phyloP scores from a whole-genome alignment of 805 yeast genomes.

The Pichia ethanolica region DNA sequence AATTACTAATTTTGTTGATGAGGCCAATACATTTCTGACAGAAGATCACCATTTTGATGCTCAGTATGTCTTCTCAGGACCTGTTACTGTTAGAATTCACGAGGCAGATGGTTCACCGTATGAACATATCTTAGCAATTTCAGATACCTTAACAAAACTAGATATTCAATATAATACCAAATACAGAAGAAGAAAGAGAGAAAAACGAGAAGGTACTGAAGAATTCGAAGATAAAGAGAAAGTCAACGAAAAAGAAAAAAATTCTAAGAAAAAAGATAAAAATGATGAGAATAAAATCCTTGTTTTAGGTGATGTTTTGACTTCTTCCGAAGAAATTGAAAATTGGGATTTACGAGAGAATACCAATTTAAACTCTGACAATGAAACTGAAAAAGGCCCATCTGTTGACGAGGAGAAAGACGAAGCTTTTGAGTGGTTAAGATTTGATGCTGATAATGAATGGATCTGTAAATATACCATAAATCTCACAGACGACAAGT shows the following conservation, averaged over 20 bases:
- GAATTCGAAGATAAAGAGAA: conserved; percentile 21
- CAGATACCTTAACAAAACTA: conserved; percentile 75
- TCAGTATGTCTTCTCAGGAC: conserved; percentile 72
- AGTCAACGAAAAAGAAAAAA: conserved; percentile 18
- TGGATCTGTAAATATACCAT: conserved; percentile 84
- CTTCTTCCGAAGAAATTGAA: conserved; percentile 47
- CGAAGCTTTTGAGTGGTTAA: conserved; percentile 95
- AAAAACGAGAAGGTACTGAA: conserved; percentile 41
- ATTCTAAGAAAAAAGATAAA: conserved; percentile 15
- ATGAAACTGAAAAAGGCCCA: conserved; percentile 35
- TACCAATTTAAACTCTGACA: conserved; percentile 33
- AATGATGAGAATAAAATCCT: conserved; percentile 22
- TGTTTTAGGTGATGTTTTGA: conserved; percentile 74
- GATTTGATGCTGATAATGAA: conserved; percentile 96
- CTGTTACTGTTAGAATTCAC: conserved; percentile 93
- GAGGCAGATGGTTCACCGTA: conserved; percentile 99
- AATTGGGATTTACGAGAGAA: conserved; percentile 62
- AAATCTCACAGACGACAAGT: conserved; percentile 93
- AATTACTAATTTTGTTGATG: conserved; percentile 32
- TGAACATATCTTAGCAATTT: conserved; percentile 90
- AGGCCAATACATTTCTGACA: conserved; percentile 33
- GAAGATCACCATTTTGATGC: conserved; percentile 37
- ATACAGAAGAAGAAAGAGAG: conserved; percentile 72
- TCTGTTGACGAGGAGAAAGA: conserved; percentile 35
- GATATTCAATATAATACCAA: conserved; percentile 95